These are phyloP conservation scores for Cytospora leucostoma DNA, from an alignment of 2,329 filamentous ascomycete species.

Conservation along the genomic window DNA sequence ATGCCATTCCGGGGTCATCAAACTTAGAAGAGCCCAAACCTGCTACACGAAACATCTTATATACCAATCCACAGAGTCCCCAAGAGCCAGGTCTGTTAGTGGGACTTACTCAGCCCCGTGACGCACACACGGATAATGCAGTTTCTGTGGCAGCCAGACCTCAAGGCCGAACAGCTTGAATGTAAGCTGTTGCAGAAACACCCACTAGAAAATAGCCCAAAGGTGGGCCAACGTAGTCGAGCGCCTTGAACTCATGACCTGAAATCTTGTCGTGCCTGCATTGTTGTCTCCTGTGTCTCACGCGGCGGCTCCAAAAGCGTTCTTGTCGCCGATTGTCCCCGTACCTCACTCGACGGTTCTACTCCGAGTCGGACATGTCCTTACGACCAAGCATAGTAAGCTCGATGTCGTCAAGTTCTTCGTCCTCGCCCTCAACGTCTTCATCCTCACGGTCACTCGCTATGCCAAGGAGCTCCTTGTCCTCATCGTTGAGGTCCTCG, in stretches of 20 bases:
- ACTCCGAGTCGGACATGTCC: constrained; percentile 39
- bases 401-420: constrained; percentile 45
- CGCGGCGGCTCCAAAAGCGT: neutral
- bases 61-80: neutral
- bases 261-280: neutral
- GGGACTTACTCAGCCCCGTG: neutral
- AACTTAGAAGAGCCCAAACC: neutral
- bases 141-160: neutral
- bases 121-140: neutral
- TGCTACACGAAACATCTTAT: neutral
- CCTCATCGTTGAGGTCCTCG: constrained; percentile 52
- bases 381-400: constrained; percentile 40
- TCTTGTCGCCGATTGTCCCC: neutral
- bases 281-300: neutral
- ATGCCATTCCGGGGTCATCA: neutral
- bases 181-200: neutral
- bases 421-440: constrained; percentile 46
- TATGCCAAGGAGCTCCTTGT: constrained; percentile 53
- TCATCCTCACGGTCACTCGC: constrained; percentile 47
- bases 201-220: neutral
- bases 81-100: neutral
- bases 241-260: neutral
- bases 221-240: neutral
- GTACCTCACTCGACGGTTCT: neutral
- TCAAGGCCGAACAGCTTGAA: neutral